Conservation (phyloP, 306 rosid genomes). For the Dalbergia cochinchinensis region DNA sequence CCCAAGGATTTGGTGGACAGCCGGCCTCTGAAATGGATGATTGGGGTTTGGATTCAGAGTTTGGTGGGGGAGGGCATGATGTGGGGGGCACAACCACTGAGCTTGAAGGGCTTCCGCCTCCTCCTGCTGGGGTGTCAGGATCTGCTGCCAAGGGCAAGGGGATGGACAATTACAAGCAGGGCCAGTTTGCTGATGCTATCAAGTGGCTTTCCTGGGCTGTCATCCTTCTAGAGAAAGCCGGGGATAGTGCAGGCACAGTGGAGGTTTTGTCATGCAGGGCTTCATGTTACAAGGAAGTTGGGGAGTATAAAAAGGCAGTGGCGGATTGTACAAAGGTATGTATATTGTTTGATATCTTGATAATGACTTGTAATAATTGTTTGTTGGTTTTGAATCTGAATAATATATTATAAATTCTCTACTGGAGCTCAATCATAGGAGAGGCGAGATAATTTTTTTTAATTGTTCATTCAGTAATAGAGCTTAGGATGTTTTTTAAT, state of each 20-base stretch:
- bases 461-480: conserved; percentile 13
- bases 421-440: not conserved
- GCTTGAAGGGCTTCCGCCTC: conserved; percentile 97
- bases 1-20: conserved; percentile 53
- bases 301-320: conserved; percentile 98
- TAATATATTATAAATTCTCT: conserved; percentile 12
- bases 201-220: conserved; percentile 99
- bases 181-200: conserved; percentile 96
- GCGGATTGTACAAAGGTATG: conserved; percentile 96
- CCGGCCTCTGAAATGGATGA: conserved; percentile 67
- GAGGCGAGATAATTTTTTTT: not conserved
- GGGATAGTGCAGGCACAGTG: conserved; percentile 55
- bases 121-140: conserved; percentile 86
- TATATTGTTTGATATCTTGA: conserved; percentile 12
- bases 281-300: conserved; percentile 98
- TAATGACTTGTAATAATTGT: not conserved
- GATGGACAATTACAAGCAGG: conserved; percentile 91
- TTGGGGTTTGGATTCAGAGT: conserved; percentile 83
- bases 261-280: conserved; percentile 95
- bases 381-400: conserved; percentile 13
- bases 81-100: conserved; percentile 83
- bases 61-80: conserved; percentile 72
- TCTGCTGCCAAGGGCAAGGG: conserved; percentile 88
- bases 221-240: conserved; percentile 79
- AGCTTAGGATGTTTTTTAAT: not conserved